Conservation (phyloP, 2,329 filamentous ascomycete species). For the Fusarium continuum region DNA sequence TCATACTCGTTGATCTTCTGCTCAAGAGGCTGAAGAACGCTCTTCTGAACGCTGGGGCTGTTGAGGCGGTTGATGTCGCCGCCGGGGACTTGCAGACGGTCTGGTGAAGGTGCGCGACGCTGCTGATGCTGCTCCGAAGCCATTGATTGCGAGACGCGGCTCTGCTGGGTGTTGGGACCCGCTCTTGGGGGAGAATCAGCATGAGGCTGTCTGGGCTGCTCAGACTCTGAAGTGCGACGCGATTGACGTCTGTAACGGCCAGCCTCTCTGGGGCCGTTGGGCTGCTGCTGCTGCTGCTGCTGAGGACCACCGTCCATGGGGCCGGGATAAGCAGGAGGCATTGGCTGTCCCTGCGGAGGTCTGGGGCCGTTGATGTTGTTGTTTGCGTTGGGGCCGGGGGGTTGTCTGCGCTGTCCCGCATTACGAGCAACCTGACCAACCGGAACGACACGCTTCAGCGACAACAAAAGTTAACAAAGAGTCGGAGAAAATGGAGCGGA, state of each 20-base stretch:
- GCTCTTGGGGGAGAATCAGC: slow-evolving; percentile 22
- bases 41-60: slow-evolving; percentile 54
- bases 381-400: slow-evolving; percentile 20
- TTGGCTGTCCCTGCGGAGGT: slow-evolving; percentile 17
- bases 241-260: slow-evolving; percentile 40
- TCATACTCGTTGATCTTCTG: slow-evolving; percentile 57
- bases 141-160: slow-evolving; percentile 26
- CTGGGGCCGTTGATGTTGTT: slow-evolving; percentile 18
- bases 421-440: slow-evolving; percentile 37
- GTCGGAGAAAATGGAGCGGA: slow-evolving; percentile 3
- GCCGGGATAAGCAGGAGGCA: slow-evolving; percentile 35
- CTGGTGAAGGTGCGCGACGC: slow-evolving; percentile 31
- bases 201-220: slow-evolving; percentile 13
- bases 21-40: slow-evolving; percentile 56
- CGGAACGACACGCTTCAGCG: slow-evolving; percentile 41
- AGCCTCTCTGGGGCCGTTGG: slow-evolving; percentile 23
- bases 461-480: slow-evolving; percentile 13
- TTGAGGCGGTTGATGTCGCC: slow-evolving; percentile 53
- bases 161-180: slow-evolving; percentile 30
- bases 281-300: slow-evolving; percentile 26
- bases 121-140: slow-evolving; percentile 29
- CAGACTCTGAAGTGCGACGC: slow-evolving; percentile 37
- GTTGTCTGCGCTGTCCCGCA: slow-evolving; percentile 35
- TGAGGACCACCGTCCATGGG: slow-evolving; percentile 33
- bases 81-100: slow-evolving; percentile 28